Conservation (phyloP, 129 eudicot genomes). For the Glebionis coronaria region DNA sequence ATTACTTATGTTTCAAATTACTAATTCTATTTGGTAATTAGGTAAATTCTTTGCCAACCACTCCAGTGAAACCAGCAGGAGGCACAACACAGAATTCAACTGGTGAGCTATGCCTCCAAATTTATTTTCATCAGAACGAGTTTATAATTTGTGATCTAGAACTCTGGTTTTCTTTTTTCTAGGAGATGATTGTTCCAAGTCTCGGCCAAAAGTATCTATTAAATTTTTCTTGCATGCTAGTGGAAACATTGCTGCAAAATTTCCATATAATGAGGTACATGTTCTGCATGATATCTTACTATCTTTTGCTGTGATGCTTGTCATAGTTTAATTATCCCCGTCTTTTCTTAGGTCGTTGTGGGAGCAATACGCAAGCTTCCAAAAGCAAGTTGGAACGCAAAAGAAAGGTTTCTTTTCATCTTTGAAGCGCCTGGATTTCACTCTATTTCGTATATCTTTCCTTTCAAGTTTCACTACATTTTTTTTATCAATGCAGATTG, state of each 20-base stretch:
- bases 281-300: conserved; percentile 3
- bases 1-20: conserved; percentile 7
- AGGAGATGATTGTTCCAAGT: conserved; percentile 51
- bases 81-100: conserved; percentile 29
- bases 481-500: conserved; percentile 50
- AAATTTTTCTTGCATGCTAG: conserved; percentile 78
- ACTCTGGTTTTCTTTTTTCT: conserved; percentile 7
- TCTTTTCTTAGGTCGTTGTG: conserved; percentile 55
- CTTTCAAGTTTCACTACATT: neutral
- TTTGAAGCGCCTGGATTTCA: conserved; percentile 9
- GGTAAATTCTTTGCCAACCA: conserved; percentile 40
- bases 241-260: conserved; percentile 86
- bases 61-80: conserved; percentile 38
- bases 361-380: conserved; percentile 67
- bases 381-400: conserved; percentile 76
- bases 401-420: conserved; percentile 60
- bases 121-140: conserved; percentile 5
- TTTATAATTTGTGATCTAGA: neutral
- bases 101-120: conserved; percentile 41
- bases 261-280: conserved; percentile 65
- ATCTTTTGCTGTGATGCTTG: conserved; percentile 7
- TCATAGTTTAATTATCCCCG: neutral
- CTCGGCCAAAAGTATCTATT: conserved; percentile 42
- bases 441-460: neutral
- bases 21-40: conserved; percentile 25